These are phyloP conservation scores for Penicillium angulare DNA, from an alignment of 495 filamentous ascomycete genomes.

Conservation along the genomic window DNA sequence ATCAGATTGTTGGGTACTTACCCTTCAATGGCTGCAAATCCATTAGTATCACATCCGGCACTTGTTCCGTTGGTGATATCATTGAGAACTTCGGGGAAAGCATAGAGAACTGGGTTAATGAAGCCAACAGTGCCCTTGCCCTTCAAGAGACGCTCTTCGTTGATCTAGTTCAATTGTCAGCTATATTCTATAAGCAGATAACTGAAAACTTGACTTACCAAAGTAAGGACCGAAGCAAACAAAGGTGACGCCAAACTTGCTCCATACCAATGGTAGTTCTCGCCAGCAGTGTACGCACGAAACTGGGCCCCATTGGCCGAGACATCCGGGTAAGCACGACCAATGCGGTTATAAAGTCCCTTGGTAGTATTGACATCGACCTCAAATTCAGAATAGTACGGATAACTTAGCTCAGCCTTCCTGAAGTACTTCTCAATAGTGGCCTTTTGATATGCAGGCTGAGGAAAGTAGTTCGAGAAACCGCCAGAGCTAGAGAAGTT, in stretches of 20 bases:
- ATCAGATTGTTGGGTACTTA: no score
- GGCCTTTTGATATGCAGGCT: slow-evolving; percentile 56
- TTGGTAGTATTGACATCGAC: slow-evolving; percentile 40
- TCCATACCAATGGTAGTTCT: slow-evolving; percentile 44
- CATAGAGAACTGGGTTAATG: slow-evolving; percentile 51
- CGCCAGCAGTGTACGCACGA: slow-evolving; percentile 40
- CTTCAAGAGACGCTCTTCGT: slow-evolving; percentile 43
- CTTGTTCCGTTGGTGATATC: slow-evolving; percentile 51
- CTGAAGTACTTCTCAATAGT: slow-evolving; percentile 52
- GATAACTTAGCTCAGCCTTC: slow-evolving; percentile 46
- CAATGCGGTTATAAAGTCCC: slow-evolving; percentile 56
- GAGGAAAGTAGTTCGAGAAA: slow-evolving; percentile 65
- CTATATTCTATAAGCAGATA: background rate
- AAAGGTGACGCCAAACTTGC: slow-evolving; percentile 57
- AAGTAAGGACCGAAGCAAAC: slow-evolving; percentile 53
- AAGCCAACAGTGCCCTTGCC: slow-evolving; percentile 53
- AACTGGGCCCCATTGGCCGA: slow-evolving; percentile 59
- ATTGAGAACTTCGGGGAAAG: slow-evolving; percentile 42
- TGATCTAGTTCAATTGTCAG: slow-evolving; percentile 28
- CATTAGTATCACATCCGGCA: slow-evolving; percentile 46
- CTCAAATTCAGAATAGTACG: slow-evolving; percentile 31
- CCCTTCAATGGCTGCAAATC: slow-evolving; percentile 47
- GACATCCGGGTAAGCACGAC: slow-evolving; percentile 66
- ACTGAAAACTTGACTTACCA: slow-evolving; percentile 8
- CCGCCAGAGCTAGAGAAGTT: slow-evolving; percentile 59